Evolutionary conservation across 805 yeast genomes (phyloP), one percentile per base, ranked within the genome.

Genomic region (Priceomyces carsonii): DNA sequence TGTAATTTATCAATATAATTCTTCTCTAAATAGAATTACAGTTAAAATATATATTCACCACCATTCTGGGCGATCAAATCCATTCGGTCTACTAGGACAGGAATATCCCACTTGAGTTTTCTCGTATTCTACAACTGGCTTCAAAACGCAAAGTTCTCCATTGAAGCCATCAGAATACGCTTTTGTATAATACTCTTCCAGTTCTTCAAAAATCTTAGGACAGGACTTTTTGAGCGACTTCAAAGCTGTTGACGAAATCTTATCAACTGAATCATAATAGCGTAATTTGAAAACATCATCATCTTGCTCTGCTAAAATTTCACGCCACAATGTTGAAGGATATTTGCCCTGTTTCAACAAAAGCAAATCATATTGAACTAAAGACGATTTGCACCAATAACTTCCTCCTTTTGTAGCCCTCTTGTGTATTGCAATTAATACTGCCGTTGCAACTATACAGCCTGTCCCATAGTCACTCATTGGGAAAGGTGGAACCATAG

Each of bases 401-500:
- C 54, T 44, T 4, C 66, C 66, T 8, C 66, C 66, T 7, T 36
- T 16, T 8, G 38, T 37, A 13, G 56, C 52, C 29, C 66, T 45
- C 36, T 55, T 43, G 31, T 47, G 49, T 4, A 61, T 35, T 2
- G 57, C 63, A n/a, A 44, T 30, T 24, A 59, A 38, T 13, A 57
- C 60, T 7, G 61, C 56, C 36, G 59, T 52, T 3, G 63, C 55
- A 17, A 54, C 66, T 39, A 55, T 42, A 38, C 60, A 59, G 2
- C 65, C 66, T 17, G 63, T 57, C 14, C 62, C 63, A 40, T 60
- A 61, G 38, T 61, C 66, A 35, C 60, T 49, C 60, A 55, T 60
- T 14, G 66, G 66, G 38, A 61, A 61, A 8, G 63, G 62, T 8
- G 66, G 66, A 32, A 61, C 44, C 47, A 58, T 47, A 5, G 66